Base-by-base conservation (phyloP, 192 early-diverging fungal genomes). In the Geranomyces michiganensis region DNA sequence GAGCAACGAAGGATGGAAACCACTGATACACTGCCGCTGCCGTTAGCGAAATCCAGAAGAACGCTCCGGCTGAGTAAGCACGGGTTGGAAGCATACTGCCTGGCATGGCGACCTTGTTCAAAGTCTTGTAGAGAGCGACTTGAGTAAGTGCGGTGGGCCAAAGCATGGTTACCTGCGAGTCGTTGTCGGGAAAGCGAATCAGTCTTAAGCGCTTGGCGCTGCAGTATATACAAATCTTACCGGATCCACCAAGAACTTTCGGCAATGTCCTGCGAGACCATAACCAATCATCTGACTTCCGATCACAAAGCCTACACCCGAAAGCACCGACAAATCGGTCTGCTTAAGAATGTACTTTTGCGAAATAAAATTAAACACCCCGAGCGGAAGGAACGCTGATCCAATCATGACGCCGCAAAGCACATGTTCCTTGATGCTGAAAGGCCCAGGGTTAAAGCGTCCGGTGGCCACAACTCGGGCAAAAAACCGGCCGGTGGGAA, bases 341-440 rank as follows among this genome's bases (percentile, higher is more conserved):
- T 66, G 71, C 22, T 59, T 24, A 27, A 71, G 36, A 0, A 63
- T 13, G 45, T 61, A 49, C 49, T 62, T 71, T 41, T 71, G 70
- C n/a, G 43, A 36, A 5, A 59, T 32, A 68, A 68, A 65, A 29
- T 73, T 59, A 58, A 61, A 65, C 15, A 67, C 64, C 0, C 56
- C 72, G 22, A 67, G 30, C 9, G 65, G 53, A 17, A 59, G 7
- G 66, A 61, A 67, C 21, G 65, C 72, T 5, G 72, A 59, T 46
- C 89, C 84, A 41, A 86, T 88, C 45, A 93, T 89, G 56, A 94
- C 84, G 19, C 87, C 87, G 31, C 93, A 91, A 19, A 96, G 80
- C 1, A 90, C 93, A 72, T 94, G 92, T 67, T 94, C 95, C 76
- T 97, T 97, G 71, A 93, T 88, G 68, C 82, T 88, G 81, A 95